Evolutionary conservation across 805 yeast genomes (phyloP).

Genomic region (Teunomyces tritomae): DNA sequence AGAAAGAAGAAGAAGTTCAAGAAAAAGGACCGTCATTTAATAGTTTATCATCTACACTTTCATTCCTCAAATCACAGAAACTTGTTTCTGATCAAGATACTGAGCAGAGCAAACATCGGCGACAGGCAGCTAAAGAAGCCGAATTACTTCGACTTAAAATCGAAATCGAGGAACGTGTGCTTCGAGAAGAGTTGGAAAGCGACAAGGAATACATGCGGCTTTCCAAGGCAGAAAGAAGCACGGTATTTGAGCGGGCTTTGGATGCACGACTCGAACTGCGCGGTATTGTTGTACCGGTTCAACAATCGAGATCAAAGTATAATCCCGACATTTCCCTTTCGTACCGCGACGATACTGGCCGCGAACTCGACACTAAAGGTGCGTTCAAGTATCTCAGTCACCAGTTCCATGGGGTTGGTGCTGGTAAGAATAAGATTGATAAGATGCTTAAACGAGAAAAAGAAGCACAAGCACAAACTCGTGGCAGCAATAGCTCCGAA

Average conservation of each 20-base stretch:
- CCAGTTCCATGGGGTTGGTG: constrained; percentile 64
- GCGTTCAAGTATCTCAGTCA: constrained; percentile 79
- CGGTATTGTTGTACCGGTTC: constrained; percentile 15
- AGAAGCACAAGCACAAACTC: not conserved
- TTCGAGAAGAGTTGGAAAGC: constrained; percentile 25
- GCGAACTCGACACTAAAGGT: constrained; percentile 56
- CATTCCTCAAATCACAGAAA: constrained; percentile 23
- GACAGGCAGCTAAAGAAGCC: constrained; percentile 25
- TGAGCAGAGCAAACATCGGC: constrained; percentile 14
- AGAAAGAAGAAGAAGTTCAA: not conserved
- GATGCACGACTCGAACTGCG: constrained; percentile 28
- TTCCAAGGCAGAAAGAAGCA: constrained; percentile 28
- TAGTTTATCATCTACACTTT: constrained; percentile 27
- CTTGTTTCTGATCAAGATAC: constrained; percentile 9
- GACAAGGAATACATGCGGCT: constrained; percentile 25
- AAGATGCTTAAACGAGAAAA: not conserved
- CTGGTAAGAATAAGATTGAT: not conserved
- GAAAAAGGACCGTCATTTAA: not conserved
- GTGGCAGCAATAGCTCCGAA: not conserved
- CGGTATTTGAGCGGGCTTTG: constrained; percentile 23
- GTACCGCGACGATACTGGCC: constrained; percentile 66
- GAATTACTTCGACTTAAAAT: constrained; percentile 29
- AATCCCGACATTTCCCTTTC: constrained; percentile 51
- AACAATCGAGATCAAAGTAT: constrained; percentile 20
- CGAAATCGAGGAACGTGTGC: constrained; percentile 32